A percentile compares a stretch with the other conserved stretches of the same genome.
phyloP scores from a whole-genome alignment of 176 grass and related monocot genomes.

The Zoysia japonica region DNA sequence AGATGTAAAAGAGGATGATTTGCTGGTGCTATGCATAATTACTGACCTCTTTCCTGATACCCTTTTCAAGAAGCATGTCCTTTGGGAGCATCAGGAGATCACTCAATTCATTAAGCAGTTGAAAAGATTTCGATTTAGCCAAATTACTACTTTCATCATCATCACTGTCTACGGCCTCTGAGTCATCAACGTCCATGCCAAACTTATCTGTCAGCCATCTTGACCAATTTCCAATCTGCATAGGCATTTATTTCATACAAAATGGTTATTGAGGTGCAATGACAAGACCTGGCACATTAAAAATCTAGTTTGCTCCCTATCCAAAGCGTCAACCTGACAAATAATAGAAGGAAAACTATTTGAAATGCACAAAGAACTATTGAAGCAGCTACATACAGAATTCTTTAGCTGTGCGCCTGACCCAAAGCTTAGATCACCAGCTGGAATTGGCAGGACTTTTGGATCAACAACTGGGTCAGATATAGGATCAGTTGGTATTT shows the following conservation, averaged over 20 bases:
- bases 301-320: slow-evolving; percentile 27
- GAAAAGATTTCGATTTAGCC: slow-evolving; percentile 54
- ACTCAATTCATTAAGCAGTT: slow-evolving; percentile 84
- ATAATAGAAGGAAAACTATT: slow-evolving; percentile 9
- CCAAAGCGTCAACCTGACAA: slow-evolving; percentile 22
- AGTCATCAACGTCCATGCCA: slow-evolving; percentile 58
- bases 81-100: slow-evolving; percentile 98
- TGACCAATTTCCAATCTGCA: slow-evolving; percentile 96
- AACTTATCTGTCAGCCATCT: slow-evolving; percentile 83
- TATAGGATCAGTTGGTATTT: slow-evolving; percentile 92
- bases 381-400: slow-evolving; percentile 58
- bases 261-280: slow-evolving; percentile 28
- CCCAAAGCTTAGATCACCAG: slow-evolving; percentile 91
- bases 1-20: slow-evolving; percentile 6
- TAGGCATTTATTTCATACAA: slow-evolving; percentile 38
- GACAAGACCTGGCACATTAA: background rate
- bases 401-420: slow-evolving; percentile 96
- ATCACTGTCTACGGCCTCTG: slow-evolving; percentile 31
- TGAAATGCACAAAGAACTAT: slow-evolving; percentile 27
- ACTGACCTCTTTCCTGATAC: slow-evolving; percentile 83
- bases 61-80: slow-evolving; percentile 86
- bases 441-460: slow-evolving; percentile 89
- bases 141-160: slow-evolving; percentile 32
- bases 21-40: background rate
- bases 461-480: slow-evolving; percentile 87